A percentile compares a stretch with the other conserved stretches of the same genome.
These are phyloP conservation scores for Pseudogymnoascus sp. DNA, from an alignment of 2,329 filamentous ascomycete species.

Conservation along the genomic window DNA sequence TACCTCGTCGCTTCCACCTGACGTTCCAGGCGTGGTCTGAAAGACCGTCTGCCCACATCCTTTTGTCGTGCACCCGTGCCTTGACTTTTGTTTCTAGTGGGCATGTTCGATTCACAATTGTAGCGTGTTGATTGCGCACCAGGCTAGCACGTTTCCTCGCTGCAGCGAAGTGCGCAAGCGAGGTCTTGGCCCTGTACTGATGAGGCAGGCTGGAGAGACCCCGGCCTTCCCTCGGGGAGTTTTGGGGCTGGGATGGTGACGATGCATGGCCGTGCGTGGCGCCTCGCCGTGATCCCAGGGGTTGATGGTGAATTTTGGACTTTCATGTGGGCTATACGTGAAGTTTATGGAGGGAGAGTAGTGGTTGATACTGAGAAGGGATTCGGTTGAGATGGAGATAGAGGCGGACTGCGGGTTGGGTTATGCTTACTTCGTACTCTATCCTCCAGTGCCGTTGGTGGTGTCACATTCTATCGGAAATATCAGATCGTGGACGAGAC, in stretches of 20 bases:
- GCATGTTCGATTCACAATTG: slow-evolving; percentile 1
- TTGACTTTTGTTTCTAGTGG: not conserved
- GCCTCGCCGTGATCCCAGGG: not conserved
- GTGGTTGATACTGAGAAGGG: not conserved
- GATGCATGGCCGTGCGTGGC: not conserved
- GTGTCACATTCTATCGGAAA: not conserved
- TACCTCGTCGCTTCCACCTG: not conserved
- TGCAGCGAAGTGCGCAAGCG: not conserved
- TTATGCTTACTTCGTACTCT: not conserved
- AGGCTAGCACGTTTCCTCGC: not conserved
- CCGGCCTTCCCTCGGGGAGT: not conserved
- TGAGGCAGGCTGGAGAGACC: not conserved
- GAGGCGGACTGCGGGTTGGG: not conserved
- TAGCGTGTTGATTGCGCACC: not conserved
- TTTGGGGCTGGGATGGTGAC: not conserved
- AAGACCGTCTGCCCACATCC: not conserved
- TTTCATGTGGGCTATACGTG: not conserved
- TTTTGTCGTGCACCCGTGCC: not conserved
- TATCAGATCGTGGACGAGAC: not conserved
- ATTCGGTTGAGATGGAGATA: not conserved
- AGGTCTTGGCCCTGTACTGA: not conserved
- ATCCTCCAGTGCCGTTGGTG: not conserved
- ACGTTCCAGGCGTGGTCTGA: not conserved
- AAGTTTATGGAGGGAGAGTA: not conserved
- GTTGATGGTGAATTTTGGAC: not conserved